Evolutionary conservation across 345 rosid genomes (phyloP).

Genomic region (Pistacia atlantica): DNA sequence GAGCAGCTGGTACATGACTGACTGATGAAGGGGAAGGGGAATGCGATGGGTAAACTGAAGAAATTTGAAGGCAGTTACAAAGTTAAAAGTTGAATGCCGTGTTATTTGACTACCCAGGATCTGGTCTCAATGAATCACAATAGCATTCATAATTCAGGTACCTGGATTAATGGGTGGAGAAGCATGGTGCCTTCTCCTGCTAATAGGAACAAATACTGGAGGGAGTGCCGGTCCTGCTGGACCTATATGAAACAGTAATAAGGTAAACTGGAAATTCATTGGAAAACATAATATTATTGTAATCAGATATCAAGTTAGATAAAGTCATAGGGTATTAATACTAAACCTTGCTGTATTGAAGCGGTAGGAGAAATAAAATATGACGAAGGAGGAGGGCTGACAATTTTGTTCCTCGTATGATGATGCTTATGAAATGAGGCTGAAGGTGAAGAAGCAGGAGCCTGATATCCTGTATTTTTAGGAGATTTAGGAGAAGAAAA

Average conservation of each 20-base stretch:
- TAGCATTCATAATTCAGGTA: constrained; percentile 22
- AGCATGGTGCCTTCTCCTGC: constrained; percentile 40
- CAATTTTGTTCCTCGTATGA: constrained; percentile 35
- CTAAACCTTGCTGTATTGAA: constrained; percentile 45
- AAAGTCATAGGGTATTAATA: background rate
- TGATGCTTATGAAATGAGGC: constrained; percentile 42
- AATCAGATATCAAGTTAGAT: background rate
- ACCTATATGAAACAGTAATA: constrained; percentile 40
- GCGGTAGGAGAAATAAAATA: constrained; percentile 47
- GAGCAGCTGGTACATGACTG: constrained; percentile 39
- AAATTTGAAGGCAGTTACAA: constrained; percentile 22
- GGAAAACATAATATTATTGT: background rate
- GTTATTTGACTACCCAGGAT: constrained; percentile 4
- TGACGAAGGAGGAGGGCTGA: constrained; percentile 47
- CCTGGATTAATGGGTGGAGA: constrained; percentile 55
- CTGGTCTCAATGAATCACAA: constrained; percentile 1
- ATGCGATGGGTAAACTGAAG: constrained; percentile 43
- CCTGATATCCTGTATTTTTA: constrained; percentile 16
- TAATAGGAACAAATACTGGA: constrained; percentile 41
- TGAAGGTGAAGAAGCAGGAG: constrained; percentile 48
- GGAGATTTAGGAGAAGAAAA: constrained; percentile 28
- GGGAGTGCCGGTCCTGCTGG: constrained; percentile 42
- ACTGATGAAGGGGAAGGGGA: constrained; percentile 38
- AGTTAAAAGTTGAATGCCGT: constrained; percentile 23
- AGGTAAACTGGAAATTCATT: constrained; percentile 14